Evolutionary conservation across 1,284 basidiomycete species (phyloP), one percentile per base, ranked within the genome.

Genomic region (Ustilago hordei): DNA sequence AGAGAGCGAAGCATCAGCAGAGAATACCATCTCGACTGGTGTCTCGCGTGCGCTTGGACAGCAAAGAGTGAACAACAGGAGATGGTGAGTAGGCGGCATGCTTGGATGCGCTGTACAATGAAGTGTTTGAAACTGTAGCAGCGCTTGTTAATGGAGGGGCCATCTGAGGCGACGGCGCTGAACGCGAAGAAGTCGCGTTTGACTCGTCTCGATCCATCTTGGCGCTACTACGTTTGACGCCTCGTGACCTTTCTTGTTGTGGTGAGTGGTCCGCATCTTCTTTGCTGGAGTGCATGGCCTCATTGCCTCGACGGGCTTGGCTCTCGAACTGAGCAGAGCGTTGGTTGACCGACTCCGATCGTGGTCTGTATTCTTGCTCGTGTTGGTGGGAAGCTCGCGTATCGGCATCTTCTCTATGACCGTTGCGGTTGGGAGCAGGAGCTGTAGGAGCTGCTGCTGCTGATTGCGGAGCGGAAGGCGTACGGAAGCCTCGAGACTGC

Each of bases 131-230:
- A 34, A 15, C 52, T 9, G 35, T 39, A 4, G 38, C 55, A 8
- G 43, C 43, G 17, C 1, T 6, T 19, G 43, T 19, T 45, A 19
- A 19, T 39, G 23, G 13, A 35, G 32, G 17, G 8, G 54, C 32
- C 12, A 55, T 43, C n/a, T 31, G 28, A 19, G 34, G 36, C 38
- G 58, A 32, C 6, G 64, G 34, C 3, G 60, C 55, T 36, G 64
- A 23, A 7, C 48, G 64, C 0, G 50, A 32, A 50, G 5, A 8
- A 3, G 60, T 19, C 6, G 60, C 13, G 2, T 31, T 35, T 6
- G 61, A 35, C 38, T 67, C 65, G 43, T 73, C 65, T 39, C 64
- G 39, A n/a, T 68, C 65, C 70, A 73, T 73, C 32, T 73, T 61
- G 39, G 65, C 70, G 34, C 70, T 73, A 47, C 57, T 68, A 36